Evolutionary conservation across 1,284 basidiomycete genomes (phyloP).

Genomic region (Boletellus sp.): DNA sequence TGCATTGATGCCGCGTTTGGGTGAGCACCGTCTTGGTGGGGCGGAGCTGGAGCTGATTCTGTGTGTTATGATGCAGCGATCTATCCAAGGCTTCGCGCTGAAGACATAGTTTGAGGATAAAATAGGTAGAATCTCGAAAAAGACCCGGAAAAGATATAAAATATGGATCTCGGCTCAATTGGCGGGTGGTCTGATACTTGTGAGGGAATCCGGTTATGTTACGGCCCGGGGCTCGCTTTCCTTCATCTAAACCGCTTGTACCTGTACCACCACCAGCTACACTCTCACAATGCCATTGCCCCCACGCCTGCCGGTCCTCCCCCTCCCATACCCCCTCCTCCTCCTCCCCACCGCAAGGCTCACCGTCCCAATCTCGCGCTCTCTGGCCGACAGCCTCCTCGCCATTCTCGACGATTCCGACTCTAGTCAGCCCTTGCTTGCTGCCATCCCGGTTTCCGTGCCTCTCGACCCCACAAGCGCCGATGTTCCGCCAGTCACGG

Average conservation of each 20-base stretch:
- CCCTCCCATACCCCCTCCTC: constrained; percentile 59
- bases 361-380: constrained; percentile 54
- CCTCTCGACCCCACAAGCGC: constrained; percentile 21
- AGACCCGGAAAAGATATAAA: constrained; percentile 56
- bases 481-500: constrained; percentile 12
- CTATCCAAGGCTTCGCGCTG: constrained; percentile 27
- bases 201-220: not conserved
- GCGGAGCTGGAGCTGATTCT: not conserved
- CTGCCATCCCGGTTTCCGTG: constrained; percentile 52
- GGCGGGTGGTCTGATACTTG: not conserved
- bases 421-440: constrained; percentile 55
- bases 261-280: not conserved
- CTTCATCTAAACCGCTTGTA: not conserved
- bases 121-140: constrained; percentile 59
- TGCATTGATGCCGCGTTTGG: constrained; percentile 81
- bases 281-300: constrained; percentile 22
- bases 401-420: constrained; percentile 60
- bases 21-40: constrained; percentile 8
- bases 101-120: constrained; percentile 30
- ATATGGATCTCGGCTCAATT: constrained; percentile 3
- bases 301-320: constrained; percentile 54
- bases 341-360: constrained; percentile 64
- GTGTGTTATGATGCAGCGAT: constrained; percentile 19
- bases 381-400: constrained; percentile 57
- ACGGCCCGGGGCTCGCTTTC: not conserved